Evolutionary conservation across 2,329 filamentous ascomycete genomes (phyloP).

Genomic region (Lasiodiplodia theobromae): DNA sequence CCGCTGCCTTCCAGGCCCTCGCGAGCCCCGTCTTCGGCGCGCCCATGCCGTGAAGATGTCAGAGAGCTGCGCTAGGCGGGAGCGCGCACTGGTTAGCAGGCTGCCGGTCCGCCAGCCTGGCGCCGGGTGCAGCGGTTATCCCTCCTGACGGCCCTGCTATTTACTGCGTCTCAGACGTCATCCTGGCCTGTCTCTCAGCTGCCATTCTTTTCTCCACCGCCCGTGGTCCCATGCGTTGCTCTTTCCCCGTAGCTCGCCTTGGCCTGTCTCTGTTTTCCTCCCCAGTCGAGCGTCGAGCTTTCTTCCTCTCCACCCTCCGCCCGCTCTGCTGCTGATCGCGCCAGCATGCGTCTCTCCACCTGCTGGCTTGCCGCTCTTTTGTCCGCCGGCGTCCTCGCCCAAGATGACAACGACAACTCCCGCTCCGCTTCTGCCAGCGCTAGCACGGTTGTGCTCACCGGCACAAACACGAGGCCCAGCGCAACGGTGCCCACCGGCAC

Average conservation of each 20-base stretch:
- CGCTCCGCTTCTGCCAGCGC: neutral
- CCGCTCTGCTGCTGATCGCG: constrained; percentile 16
- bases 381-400: constrained; percentile 17
- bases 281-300: constrained; percentile 20
- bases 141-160: constrained; percentile 22
- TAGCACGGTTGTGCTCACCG: constrained; percentile 12
- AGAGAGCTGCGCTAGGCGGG: neutral
- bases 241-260: neutral
- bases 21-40: constrained; percentile 21
- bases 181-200: neutral
- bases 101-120: constrained; percentile 1
- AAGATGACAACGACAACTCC: neutral
- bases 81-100: constrained; percentile 1
- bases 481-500: constrained; percentile 23
- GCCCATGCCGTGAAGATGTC: constrained; percentile 18
- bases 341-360: constrained; percentile 24
- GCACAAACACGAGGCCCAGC: constrained; percentile 14
- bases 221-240: neutral
- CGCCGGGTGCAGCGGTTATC: constrained; percentile 9
- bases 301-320: constrained; percentile 17
- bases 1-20: constrained; percentile 16
- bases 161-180: constrained; percentile 26
- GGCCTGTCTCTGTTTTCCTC: constrained; percentile 11
- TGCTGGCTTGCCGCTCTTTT: constrained; percentile 18
- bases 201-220: constrained; percentile 13